Base-by-base conservation (phyloP, 192 early-diverging fungal species). In the Coemansia sp. region DNA sequence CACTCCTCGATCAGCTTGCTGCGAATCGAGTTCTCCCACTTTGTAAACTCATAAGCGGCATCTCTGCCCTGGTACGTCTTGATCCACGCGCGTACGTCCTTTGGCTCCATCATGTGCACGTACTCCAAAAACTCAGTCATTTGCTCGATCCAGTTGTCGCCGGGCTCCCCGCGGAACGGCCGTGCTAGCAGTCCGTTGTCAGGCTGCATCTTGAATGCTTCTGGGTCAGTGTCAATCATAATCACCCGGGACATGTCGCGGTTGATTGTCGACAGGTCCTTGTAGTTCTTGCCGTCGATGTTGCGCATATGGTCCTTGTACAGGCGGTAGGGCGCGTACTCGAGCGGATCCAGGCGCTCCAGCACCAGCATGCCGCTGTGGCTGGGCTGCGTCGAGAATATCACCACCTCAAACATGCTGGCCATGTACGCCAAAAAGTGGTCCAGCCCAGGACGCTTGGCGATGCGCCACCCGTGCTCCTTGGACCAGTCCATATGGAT, bases 391-490 rank as follows among this genome's bases (percentile, higher is more conserved):
- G 87, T 93, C 25, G 97, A 95, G 68, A 95, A 97, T 19, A 99
- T 87, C 22, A 99, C 94, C 56, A 98, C 87, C 84, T 99, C 97
- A 76, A 87, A 99, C 77, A 93, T 90, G 69, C 90, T 88, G 62
- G 88, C 86, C 63, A 98, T 78, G 74, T 95, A 94, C 57, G 90
- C 86, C 23, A 99, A 68, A 72, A 99, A 96, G 70, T 97, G 92
- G 58, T 99, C 96, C 39, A 95, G 87, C 47, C 94, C 96, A 14
- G 97, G 96, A 50, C 97, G 88, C 70, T 93, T 95, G 37, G 96
- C 97, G 53, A 90, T 88, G 57, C 96, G 87, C 97, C 97, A 99
- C 22, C 97, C 97, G 60, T 92, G 83, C 66, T 96, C 89, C 84
- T 93, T 94, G 64, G 93, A 86, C 96, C 96, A 99, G 60, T 88